Evolutionary conservation across 2,329 filamentous ascomycete species (phyloP).

Genomic region (Sarocladiaceae sp.): DNA sequence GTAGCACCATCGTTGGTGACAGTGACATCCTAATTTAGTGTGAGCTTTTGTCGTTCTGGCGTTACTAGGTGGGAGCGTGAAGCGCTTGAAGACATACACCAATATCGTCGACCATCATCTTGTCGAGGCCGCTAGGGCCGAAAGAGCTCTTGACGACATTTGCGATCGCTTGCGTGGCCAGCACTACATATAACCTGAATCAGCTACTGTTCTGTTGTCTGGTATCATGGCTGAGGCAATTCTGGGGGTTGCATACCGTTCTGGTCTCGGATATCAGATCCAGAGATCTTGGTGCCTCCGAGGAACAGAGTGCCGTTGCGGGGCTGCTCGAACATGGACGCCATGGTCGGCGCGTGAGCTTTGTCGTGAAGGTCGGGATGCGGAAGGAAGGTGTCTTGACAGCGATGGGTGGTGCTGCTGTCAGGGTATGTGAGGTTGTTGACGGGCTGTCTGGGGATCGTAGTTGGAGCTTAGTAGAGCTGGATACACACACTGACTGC

Average conservation of each 20-base stretch:
- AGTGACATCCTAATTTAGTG: conserved; percentile 71
- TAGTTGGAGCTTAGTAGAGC: not conserved
- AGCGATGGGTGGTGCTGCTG: not conserved
- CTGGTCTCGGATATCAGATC: conserved; percentile 93
- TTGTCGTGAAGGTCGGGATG: not conserved
- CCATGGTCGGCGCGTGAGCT: conserved; percentile 54
- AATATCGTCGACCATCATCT: conserved; percentile 99
- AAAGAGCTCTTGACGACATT: conserved; percentile 99
- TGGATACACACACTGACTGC: conserved; percentile 4
- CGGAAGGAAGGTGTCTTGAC: conserved; percentile 1
- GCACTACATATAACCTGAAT: conserved; percentile 49
- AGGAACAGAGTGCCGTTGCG: conserved; percentile 95
- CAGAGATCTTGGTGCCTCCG: conserved; percentile 95
- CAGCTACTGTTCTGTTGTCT: not conserved
- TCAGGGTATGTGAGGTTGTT: not conserved
- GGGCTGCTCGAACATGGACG: conserved; percentile 92
- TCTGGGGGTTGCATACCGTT: conserved; percentile 59
- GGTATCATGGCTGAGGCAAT: conserved; percentile 14
- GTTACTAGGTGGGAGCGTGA: not conserved
- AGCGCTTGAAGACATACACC: conserved; percentile 55
- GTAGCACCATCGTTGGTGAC: conserved; percentile 99
- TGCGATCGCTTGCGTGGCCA: conserved; percentile 92
- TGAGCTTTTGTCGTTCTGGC: not conserved
- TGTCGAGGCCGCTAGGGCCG: conserved; percentile 92
- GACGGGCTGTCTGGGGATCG: not conserved